A percentile compares a stretch with the other conserved stretches of the same genome.
Evolutionary conservation across 345 rosid genomes (phyloP).

Genomic region (Ricinus communis): DNA sequence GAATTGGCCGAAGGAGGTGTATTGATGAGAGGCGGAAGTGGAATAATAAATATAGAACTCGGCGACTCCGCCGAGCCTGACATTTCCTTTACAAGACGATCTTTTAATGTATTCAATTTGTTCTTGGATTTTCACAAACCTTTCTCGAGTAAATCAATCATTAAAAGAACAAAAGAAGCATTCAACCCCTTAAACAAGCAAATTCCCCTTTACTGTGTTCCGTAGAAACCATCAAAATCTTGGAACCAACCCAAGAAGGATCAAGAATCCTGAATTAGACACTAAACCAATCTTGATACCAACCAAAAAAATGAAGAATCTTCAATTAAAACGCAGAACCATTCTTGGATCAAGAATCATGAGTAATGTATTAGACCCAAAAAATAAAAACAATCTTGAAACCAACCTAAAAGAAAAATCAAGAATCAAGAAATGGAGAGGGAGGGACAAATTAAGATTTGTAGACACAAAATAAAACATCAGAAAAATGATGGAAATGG

Average conservation of each 20-base stretch:
- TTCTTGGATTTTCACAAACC: background rate
- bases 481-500: too few relatives aligned
- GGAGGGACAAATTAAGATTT: too few relatives aligned
- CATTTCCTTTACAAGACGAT: slow-evolving; percentile 24
- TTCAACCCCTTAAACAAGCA: too few relatives aligned
- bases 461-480: too few relatives aligned
- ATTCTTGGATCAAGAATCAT: too few relatives aligned
- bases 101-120: background rate
- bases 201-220: too few relatives aligned
- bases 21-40: background rate
- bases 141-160: background rate
- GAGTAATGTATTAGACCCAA: background rate
- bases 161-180: background rate
- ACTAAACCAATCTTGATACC: background rate
- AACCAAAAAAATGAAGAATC: background rate
- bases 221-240: too few relatives aligned
- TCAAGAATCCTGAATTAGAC: too few relatives aligned
- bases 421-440: too few relatives aligned
- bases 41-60: slow-evolving; percentile 24
- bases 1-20: background rate
- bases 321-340: too few relatives aligned
- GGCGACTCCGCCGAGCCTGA: slow-evolving; percentile 44
- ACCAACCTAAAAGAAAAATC: background rate
- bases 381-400: background rate
- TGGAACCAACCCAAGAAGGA: background rate